Evolutionary conservation across 257 asterid species (phyloP), one percentile per base, ranked within the genome.

Genomic region (Hygrophila difformis): DNA sequence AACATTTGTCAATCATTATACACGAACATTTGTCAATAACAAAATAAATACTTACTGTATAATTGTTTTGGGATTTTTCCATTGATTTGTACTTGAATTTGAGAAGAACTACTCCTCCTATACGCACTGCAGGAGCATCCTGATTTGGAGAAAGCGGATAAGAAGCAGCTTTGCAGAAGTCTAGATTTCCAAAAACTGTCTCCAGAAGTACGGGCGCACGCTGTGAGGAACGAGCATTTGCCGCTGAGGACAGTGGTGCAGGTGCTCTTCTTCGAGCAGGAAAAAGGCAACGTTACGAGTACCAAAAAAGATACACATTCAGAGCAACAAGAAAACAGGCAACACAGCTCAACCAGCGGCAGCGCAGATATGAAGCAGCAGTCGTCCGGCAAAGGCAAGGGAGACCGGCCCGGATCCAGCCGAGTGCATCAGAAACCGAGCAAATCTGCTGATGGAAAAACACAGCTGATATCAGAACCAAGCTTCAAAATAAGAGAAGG

Each of bases 171-270:
- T n/a, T 82, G 93, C 55, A 59, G 67, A 23, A 44, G 63, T 24
- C 72, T 82, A 10, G 89, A 82, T 53, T 68, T 88, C 76, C 77
- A 70, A 20, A 78, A 82, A 41, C 50, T 82, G 59, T 70, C 93
- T 1, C 73, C 78, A 1, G 75, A 75, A 28, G 64, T 65, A 16
- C 73, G 84, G 1, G 57, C 71, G 1, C 85, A 82, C 41, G 89
- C 69, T 0, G 81, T 70, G 20, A 72, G 60, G 59, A 82, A 82
- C 23, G 93, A 82, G 44, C 69, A 46, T 3, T 56, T 82, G 36
- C 93, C 93, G 8, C 35, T 82, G 61, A 67, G 93, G 61, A 75
- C 78, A 0, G 77, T 82, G 29, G 89, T 82, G 59, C 93, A 75
- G 54, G 63, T 74, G 23, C 87, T 83, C 53, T 83, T 73, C 74